phyloP scores from a whole-genome alignment of 306 rosid species.

The Prunus persica region DNA sequence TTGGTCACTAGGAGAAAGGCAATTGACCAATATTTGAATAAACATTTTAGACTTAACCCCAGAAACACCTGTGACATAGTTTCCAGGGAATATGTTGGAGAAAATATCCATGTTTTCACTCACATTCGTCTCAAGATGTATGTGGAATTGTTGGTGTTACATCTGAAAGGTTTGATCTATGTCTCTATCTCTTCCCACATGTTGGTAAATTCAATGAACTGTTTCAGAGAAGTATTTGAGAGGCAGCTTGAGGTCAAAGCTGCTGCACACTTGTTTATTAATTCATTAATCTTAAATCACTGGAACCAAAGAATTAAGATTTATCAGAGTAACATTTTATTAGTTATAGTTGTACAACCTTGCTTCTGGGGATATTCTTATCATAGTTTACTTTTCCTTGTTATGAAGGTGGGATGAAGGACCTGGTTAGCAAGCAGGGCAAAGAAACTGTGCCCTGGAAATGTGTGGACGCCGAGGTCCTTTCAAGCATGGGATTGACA shows the following conservation, averaged over 20 bases:
- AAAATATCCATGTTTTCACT: constrained; percentile 75
- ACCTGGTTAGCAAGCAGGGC: constrained; percentile 34
- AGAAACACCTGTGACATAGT: constrained; percentile 42
- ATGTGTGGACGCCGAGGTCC: constrained; percentile 55
- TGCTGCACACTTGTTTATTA: background rate
- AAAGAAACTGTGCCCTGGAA: constrained; percentile 56
- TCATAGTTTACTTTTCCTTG: constrained; percentile 14
- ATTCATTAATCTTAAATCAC: background rate
- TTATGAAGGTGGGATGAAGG: constrained; percentile 38
- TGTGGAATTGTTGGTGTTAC: constrained; percentile 64
- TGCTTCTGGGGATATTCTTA: background rate
- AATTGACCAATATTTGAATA: constrained; percentile 45
- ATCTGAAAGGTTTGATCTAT: constrained; percentile 52
- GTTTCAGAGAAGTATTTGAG: background rate
- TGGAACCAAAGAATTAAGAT: background rate
- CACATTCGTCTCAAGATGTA: constrained; percentile 91
- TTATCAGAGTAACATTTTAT: background rate
- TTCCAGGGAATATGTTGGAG: constrained; percentile 75
- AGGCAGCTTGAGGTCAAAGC: background rate
- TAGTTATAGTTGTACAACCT: background rate
- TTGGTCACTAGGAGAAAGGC: constrained; percentile 49
- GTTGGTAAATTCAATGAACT: background rate
- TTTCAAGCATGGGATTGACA: constrained; percentile 77
- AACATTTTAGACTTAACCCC: constrained; percentile 46
- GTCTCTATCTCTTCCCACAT: background rate